Evolutionary conservation across 2,329 filamentous ascomycete species (phyloP).

Genomic region (Epichloe coenophiala): DNA sequence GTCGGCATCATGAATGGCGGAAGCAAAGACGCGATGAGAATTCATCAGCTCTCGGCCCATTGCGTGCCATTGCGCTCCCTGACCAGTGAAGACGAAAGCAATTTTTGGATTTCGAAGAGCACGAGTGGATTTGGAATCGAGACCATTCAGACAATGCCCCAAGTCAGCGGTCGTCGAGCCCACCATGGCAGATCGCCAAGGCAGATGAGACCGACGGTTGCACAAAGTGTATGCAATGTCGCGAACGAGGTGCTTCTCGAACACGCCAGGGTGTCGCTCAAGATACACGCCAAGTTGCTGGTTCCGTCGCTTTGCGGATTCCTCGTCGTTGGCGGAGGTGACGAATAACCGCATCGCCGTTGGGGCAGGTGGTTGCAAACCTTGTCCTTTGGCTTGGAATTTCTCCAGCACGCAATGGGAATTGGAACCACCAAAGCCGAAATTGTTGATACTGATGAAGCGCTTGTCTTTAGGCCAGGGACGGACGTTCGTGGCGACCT

Average conservation of each 20-base stretch:
- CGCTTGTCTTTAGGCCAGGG: slow-evolving; percentile 36
- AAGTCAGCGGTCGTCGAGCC: slow-evolving; percentile 31
- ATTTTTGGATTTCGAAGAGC: slow-evolving; percentile 10
- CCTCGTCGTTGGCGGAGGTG: slow-evolving; percentile 25
- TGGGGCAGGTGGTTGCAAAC: slow-evolving; percentile 7
- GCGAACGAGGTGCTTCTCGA: slow-evolving; percentile 28
- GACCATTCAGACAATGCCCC: slow-evolving; percentile 28
- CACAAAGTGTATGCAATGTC: slow-evolving; percentile 35
- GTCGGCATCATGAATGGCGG: slow-evolving; percentile 19
- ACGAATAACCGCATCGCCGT: slow-evolving; percentile 24
- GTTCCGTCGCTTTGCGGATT: slow-evolving; percentile 17
- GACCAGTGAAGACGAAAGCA: slow-evolving; percentile 26
- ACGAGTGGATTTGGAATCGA: slow-evolving; percentile 5
- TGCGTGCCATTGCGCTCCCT: slow-evolving; percentile 24
- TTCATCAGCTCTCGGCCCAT: slow-evolving; percentile 25
- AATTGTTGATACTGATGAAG: slow-evolving; percentile 36
- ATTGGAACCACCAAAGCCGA: slow-evolving; percentile 34
- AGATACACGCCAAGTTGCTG: slow-evolving; percentile 23
- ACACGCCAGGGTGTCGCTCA: slow-evolving; percentile 28
- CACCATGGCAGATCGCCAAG: slow-evolving; percentile 29
- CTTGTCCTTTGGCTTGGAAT: background rate
- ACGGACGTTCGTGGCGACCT: slow-evolving; percentile 6
- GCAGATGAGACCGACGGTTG: slow-evolving; percentile 28
- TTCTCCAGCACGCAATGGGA: slow-evolving; percentile 27
- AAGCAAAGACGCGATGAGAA: slow-evolving; percentile 21